Percentiles rank a stretch among this genome's conserved stretches.
phyloP scores from a whole-genome alignment of 768 basidiomycete species.

The Boletus rubescentipes region DNA sequence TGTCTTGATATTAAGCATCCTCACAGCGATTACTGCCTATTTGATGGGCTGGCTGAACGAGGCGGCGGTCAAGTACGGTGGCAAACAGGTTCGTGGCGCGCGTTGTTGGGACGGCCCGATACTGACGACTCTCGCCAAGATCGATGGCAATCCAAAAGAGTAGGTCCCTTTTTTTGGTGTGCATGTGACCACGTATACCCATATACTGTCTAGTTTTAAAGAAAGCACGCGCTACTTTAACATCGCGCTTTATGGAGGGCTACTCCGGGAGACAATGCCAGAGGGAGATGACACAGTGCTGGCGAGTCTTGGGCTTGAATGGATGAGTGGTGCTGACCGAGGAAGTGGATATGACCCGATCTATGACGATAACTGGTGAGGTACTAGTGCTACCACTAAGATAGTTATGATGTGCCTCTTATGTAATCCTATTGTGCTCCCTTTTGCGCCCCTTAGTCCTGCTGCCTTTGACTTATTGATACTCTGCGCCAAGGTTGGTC shows the following conservation, averaged over 20 bases:
- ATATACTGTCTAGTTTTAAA: neutral
- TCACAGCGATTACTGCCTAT: neutral
- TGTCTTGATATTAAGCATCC: neutral
- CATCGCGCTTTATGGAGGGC: neutral
- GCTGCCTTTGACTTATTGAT: neutral
- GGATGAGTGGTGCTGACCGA: too few species aligned
- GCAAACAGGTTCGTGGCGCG: conserved; percentile 9
- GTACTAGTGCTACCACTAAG: too few species aligned
- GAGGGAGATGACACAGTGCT: too few species aligned
- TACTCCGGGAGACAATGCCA: neutral
- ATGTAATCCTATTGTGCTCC: too few species aligned
- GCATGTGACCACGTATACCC: neutral
- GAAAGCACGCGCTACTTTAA: neutral
- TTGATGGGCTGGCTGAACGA: conserved; percentile 10
- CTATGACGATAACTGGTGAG: too few species aligned
- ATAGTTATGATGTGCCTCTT: too few species aligned
- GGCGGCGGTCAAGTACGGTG: conserved; percentile 8
- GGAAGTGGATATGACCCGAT: too few species aligned
- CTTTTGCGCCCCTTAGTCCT: neutral
- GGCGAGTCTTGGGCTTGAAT: too few species aligned
- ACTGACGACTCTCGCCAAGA: neutral
- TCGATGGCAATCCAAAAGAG: neutral
- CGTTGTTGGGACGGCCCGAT: neutral
- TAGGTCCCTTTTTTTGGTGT: neutral
- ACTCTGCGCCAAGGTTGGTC: neutral